A percentile compares a stretch with the other conserved stretches of the same genome.
These are phyloP conservation scores for Phytophthora ramorum DNA, from an alignment of 352 stramenopile genomes.

Conservation along the genomic window DNA sequence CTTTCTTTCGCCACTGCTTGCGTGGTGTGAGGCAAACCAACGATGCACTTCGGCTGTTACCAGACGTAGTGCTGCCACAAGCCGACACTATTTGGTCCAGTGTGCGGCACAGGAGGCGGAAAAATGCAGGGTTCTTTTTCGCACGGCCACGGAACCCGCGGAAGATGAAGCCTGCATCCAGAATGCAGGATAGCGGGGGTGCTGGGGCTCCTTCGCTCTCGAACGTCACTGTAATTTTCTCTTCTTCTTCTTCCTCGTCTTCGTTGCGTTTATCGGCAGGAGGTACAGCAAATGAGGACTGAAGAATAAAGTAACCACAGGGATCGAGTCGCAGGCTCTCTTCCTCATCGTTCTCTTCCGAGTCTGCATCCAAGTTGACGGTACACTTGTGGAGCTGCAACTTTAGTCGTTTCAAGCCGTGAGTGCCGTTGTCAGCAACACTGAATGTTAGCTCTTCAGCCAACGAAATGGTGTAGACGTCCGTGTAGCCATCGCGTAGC, in stretches of 20 bases:
- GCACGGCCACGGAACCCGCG: constrained; percentile 53
- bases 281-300: constrained; percentile 28
- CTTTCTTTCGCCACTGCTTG: constrained; percentile 73
- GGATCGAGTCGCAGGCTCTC: constrained; percentile 10
- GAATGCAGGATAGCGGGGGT: constrained; percentile 44
- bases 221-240: constrained; percentile 22
- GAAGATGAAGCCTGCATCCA: constrained; percentile 60
- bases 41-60: constrained; percentile 3
- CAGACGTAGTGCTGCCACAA: neutral
- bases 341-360: constrained; percentile 16
- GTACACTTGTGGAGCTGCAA: constrained; percentile 35
- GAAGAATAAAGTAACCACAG: constrained; percentile 31
- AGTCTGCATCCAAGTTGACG: constrained; percentile 10
- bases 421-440: constrained; percentile 12
- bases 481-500: constrained; percentile 33
- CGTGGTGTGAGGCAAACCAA: constrained; percentile 58
- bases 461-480: constrained; percentile 41
- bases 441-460: constrained; percentile 18
- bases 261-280: neutral
- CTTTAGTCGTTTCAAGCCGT: constrained; percentile 18
- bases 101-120: constrained; percentile 45
- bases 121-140: constrained; percentile 59
- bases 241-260: constrained; percentile 25
- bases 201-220: constrained; percentile 10
- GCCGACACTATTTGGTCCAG: constrained; percentile 41